Evolutionary conservation across 225 moss, liverwort and hornwort species (phyloP).

Genomic region (Takakia lepidozioides): DNA sequence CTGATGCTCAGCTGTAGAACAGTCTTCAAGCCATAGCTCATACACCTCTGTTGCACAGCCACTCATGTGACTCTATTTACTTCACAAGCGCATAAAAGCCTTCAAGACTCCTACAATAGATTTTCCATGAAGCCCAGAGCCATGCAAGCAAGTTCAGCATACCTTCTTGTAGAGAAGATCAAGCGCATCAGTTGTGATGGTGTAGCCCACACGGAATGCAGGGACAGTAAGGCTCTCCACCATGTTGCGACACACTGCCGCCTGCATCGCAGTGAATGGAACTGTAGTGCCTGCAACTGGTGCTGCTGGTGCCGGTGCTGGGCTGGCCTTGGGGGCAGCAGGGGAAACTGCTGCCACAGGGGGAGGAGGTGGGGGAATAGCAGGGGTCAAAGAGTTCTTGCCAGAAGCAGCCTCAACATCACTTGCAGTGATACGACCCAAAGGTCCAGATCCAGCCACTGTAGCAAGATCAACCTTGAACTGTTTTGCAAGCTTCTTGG

Average conservation of each 20-base stretch:
- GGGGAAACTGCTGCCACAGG: conserved; percentile 7
- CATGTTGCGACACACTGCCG: conserved; percentile 88
- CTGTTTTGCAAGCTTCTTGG: conserved; percentile 97
- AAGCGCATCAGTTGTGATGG: conserved; percentile 76
- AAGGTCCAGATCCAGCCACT: conserved; percentile 74
- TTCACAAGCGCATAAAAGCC: no score
- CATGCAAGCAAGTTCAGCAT: neutral
- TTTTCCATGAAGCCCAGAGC: no score
- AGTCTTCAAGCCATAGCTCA: no score
- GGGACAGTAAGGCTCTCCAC: conserved; percentile 77
- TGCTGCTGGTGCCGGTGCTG: conserved; percentile 12
- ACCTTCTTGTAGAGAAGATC: conserved; percentile 96
- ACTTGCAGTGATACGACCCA: conserved; percentile 71
- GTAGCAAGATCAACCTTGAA: conserved; percentile 70
- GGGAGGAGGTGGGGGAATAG: no score
- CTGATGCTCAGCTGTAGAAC: no score
- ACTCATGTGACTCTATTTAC: no score
- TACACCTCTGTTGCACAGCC: no score
- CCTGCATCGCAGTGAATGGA: conserved; percentile 86
- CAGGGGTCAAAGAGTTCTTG: conserved; percentile 29
- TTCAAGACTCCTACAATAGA: no score
- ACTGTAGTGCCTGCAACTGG: conserved; percentile 57
- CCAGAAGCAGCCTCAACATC: conserved; percentile 85
- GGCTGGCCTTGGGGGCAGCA: conserved; percentile 7
- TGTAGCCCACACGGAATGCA: conserved; percentile 88